Conservation (phyloP, 345 rosid species). For the Aurinia saxatilis region DNA sequence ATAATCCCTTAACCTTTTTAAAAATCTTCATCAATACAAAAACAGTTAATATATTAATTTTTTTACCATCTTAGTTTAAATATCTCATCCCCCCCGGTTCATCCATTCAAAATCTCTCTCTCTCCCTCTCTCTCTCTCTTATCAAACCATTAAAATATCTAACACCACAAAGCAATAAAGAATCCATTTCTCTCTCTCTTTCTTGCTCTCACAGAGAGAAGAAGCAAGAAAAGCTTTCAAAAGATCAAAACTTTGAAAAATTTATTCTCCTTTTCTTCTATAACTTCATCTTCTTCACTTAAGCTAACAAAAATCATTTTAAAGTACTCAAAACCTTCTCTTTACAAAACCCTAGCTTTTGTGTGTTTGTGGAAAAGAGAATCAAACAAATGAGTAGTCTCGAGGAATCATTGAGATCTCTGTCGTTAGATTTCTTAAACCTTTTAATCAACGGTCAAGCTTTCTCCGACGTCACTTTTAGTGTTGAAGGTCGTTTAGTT, state of each 20-base stretch:
- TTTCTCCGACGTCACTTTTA: constrained; percentile 97
- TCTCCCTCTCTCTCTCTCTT: constrained; percentile 29
- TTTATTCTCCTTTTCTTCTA: background rate
- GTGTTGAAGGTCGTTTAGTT: constrained; percentile 93
- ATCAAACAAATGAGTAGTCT: constrained; percentile 31
- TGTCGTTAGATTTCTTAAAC: constrained; percentile 86
- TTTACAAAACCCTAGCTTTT: constrained; percentile 25
- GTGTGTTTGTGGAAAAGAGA: background rate
- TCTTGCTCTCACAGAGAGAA: background rate
- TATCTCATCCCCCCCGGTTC: constrained; percentile 70
- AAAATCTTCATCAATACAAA: background rate
- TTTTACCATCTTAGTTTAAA: constrained; percentile 41
- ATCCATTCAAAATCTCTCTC: constrained; percentile 58
- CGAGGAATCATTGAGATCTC: constrained; percentile 82
- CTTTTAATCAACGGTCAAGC: constrained; percentile 97
- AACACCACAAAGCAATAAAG: constrained; percentile 31
- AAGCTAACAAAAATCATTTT: constrained; percentile 5
- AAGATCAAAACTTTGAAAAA: constrained; percentile 4
- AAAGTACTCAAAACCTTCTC: background rate
- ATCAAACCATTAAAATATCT: constrained; percentile 41
- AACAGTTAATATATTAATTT: background rate
- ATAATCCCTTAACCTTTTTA: background rate
- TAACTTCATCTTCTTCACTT: background rate
- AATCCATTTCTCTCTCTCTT: constrained; percentile 42
- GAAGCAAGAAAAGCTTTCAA: constrained; percentile 12